Evolutionary conservation across 2,329 filamentous ascomycete species (phyloP).

Genomic region (Lachnellula suecica): DNA sequence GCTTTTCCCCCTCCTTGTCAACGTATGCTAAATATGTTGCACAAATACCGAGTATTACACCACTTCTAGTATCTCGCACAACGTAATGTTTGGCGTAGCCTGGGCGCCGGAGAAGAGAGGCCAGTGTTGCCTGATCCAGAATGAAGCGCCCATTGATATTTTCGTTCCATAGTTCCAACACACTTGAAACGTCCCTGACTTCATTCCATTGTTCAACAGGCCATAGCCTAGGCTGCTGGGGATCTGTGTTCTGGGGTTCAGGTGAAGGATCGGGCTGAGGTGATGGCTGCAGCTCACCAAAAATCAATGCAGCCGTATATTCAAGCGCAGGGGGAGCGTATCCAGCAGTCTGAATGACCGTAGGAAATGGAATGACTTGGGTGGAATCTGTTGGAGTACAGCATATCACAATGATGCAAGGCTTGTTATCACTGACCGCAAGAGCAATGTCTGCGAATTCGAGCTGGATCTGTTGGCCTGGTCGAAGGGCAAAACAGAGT

Average conservation of each 20-base stretch:
- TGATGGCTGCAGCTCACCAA: conserved; percentile 36
- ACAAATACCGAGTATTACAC: conserved; percentile 54
- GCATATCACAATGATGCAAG: conserved; percentile 53
- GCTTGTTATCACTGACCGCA: conserved; percentile 45
- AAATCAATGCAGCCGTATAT: conserved; percentile 51
- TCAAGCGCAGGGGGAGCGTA: conserved; percentile 49
- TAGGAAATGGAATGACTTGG: conserved; percentile 45
- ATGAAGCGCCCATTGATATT: conserved; percentile 39
- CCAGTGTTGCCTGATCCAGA: conserved; percentile 42
- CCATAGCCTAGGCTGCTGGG: conserved; percentile 24
- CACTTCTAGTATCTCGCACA: conserved; percentile 46
- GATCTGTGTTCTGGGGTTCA: neutral
- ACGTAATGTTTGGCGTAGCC: conserved; percentile 59
- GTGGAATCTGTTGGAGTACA: conserved; percentile 42
- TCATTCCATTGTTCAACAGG: conserved; percentile 32
- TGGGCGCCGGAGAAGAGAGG: conserved; percentile 49
- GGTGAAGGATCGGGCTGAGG: neutral
- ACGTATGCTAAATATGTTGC: conserved; percentile 59
- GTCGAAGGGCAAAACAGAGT: conserved; percentile 43
- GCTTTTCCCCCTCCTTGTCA: conserved; percentile 49
- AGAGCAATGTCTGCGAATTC: conserved; percentile 44
- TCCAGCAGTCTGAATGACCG: conserved; percentile 48
- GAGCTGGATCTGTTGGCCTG: conserved; percentile 49
- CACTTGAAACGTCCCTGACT: conserved; percentile 25
- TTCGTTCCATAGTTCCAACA: conserved; percentile 28